Evolutionary conservation across 257 asterid species (phyloP).

Genomic region (Nemophila menziesii): DNA sequence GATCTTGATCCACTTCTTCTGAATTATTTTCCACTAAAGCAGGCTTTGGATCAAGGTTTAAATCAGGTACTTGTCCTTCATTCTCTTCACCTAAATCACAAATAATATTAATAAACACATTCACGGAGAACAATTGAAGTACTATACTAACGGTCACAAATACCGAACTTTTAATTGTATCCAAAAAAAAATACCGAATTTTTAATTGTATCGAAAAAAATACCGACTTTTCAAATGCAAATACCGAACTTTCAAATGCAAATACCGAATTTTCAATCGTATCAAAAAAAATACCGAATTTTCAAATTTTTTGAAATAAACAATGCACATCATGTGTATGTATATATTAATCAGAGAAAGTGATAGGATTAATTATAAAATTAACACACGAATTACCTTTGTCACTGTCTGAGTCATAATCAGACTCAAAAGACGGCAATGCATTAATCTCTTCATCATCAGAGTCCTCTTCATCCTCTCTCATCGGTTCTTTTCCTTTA

Average conservation of each 20-base stretch:
- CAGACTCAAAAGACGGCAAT: slow-evolving; percentile 11
- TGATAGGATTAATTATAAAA: too few species aligned
- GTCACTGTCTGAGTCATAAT: slow-evolving; percentile 1
- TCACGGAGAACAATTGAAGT: too few species aligned
- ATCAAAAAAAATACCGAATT: background rate
- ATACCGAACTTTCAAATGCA: too few species aligned
- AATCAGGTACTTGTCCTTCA: too few species aligned
- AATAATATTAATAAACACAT: too few species aligned
- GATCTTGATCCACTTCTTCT: slow-evolving; percentile 6
- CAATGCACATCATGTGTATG: background rate
- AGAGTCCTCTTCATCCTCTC: slow-evolving; percentile 4
- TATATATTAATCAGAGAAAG: background rate
- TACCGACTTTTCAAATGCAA: too few species aligned
- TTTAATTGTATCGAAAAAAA: too few species aligned
- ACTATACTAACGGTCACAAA: too few species aligned
- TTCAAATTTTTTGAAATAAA: background rate
- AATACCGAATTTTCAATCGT: background rate
- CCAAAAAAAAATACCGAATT: too few species aligned
- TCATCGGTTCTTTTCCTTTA: background rate
- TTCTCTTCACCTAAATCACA: too few species aligned
- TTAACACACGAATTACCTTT: slow-evolving; percentile 14
- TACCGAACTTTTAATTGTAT: too few species aligned
- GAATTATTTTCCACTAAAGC: background rate
- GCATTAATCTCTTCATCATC: slow-evolving; percentile 9
- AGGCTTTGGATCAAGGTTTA: too few species aligned